phyloP scores from a whole-genome alignment of 1,284 basidiomycete species.

The Moesziomyces parantarcticus region DNA sequence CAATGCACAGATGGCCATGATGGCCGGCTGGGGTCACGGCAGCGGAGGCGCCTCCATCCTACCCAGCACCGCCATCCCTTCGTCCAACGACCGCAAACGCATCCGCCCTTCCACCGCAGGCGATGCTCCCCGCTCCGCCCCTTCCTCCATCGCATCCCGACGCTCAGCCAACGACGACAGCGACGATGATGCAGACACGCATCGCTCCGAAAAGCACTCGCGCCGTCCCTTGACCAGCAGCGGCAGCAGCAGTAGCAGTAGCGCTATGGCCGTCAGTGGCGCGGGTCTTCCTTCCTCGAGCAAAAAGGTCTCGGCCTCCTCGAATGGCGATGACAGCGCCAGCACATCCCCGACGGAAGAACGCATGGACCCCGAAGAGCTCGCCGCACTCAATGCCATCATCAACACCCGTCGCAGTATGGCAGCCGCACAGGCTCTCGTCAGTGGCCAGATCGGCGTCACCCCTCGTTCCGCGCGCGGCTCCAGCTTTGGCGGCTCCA shows the following conservation, averaged over 20 bases:
- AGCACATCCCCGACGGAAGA: constrained; percentile 32
- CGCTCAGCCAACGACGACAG: constrained; percentile 13
- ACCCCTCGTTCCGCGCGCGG: constrained; percentile 17
- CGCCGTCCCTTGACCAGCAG: constrained; percentile 7
- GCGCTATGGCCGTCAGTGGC: not conserved
- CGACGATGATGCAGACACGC: constrained; percentile 10
- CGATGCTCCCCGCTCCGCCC: constrained; percentile 12
- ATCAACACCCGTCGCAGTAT: constrained; percentile 66
- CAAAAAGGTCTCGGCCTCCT: not conserved
- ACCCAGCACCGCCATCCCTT: constrained; percentile 15
- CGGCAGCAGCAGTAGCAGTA: not conserved
- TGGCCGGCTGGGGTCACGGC: constrained; percentile 61
- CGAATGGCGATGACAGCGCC: constrained; percentile 3
- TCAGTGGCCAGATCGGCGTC: constrained; percentile 49
- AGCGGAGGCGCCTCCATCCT: constrained; percentile 46
- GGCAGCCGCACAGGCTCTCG: constrained; percentile 63
- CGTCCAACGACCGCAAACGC: constrained; percentile 27
- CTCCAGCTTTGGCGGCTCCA: constrained; percentile 37
- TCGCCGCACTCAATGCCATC: constrained; percentile 66
- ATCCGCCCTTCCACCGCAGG: constrained; percentile 14
- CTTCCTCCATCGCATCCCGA: constrained; percentile 18
- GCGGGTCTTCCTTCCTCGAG: not conserved
- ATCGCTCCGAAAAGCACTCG: not conserved
- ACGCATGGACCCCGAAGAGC: constrained; percentile 63
- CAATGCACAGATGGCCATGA: constrained; percentile 61